These are phyloP conservation scores for Trametes meyenii DNA, from an alignment of 768 basidiomycete genomes.

Conservation along the genomic window DNA sequence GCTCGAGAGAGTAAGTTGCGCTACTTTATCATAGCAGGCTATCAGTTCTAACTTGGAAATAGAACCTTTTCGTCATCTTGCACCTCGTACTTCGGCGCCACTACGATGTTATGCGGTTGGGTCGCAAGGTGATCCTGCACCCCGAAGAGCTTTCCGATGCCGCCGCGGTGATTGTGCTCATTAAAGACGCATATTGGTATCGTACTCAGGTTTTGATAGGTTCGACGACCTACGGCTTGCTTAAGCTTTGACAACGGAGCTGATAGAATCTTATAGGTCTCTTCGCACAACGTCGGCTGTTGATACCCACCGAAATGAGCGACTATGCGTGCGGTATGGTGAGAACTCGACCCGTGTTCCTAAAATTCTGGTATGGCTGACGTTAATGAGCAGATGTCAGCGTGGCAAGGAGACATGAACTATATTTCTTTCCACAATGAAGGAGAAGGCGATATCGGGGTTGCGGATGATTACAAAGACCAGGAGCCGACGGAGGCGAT, in stretches of 20 bases:
- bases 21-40: background rate
- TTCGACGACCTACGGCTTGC: background rate
- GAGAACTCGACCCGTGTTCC: background rate
- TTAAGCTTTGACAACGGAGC: too few species aligned
- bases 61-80: slow-evolving; percentile 40
- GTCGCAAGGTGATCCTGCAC: background rate
- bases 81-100: slow-evolving; percentile 39
- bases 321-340: slow-evolving; percentile 16
- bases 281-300: slow-evolving; percentile 7
- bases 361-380: background rate
- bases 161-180: background rate
- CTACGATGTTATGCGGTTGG: slow-evolving; percentile 32
- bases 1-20: slow-evolving; percentile 35
- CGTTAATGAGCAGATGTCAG: background rate
- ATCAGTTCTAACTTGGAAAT: background rate
- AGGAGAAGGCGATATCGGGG: background rate
- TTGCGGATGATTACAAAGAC: background rate
- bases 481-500: background rate
- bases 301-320: background rate
- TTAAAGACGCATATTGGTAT: background rate
- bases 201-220: background rate
- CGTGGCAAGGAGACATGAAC: background rate
- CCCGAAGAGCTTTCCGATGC: slow-evolving; percentile 8
- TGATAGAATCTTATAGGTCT: background rate
- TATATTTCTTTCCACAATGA: background rate